A percentile compares a stretch with the other conserved stretches of the same genome.
Evolutionary conservation across 768 basidiomycete species (phyloP).

Genomic region (Russula virescens): DNA sequence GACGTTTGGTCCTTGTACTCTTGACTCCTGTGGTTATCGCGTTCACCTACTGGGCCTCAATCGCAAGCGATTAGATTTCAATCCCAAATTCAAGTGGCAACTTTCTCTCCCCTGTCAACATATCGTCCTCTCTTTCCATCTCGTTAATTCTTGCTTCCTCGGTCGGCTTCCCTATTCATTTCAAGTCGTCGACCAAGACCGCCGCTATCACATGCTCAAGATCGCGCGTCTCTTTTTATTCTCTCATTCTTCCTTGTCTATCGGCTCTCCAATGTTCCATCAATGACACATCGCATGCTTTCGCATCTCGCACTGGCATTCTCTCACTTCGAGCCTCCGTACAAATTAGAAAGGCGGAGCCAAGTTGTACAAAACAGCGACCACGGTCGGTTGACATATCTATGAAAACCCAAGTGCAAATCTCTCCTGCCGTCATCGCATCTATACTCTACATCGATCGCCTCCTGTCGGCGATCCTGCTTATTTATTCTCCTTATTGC

Average conservation of each 20-base stretch:
- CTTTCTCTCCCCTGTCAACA: conserved; percentile 26
- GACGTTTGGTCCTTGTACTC: conserved; percentile 34
- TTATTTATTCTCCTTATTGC: conserved; percentile 23
- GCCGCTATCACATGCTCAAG: conserved; percentile 23
- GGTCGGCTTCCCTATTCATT: conserved; percentile 42
- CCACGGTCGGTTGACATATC: conserved; percentile 29
- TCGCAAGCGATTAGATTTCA: conserved; percentile 27
- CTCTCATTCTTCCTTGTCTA: not conserved
- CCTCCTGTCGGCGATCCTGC: conserved; percentile 15
- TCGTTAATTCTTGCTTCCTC: conserved; percentile 12
- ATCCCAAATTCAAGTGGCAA: conserved; percentile 25
- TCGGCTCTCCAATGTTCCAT: conserved; percentile 23
- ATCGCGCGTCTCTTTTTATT: conserved; percentile 13
- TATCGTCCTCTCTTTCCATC: conserved; percentile 26
- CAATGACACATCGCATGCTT: conserved; percentile 24
- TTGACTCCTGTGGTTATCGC: conserved; percentile 18
- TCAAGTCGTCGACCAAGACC: conserved; percentile 34
- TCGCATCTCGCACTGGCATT: conserved; percentile 34
- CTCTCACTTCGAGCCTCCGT: conserved; percentile 28
- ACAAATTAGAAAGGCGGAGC: conserved; percentile 28
- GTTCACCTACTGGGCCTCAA: conserved; percentile 32
- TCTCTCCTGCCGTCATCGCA: conserved; percentile 28
- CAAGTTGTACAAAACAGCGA: conserved; percentile 37
- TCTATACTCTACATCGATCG: conserved; percentile 26
- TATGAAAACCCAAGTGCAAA: conserved; percentile 27